A percentile compares a stretch with the other conserved stretches of the same genome.
Conservation (phyloP, 2,329 filamentous ascomycete species). For the Fusarium austroafricanum region DNA sequence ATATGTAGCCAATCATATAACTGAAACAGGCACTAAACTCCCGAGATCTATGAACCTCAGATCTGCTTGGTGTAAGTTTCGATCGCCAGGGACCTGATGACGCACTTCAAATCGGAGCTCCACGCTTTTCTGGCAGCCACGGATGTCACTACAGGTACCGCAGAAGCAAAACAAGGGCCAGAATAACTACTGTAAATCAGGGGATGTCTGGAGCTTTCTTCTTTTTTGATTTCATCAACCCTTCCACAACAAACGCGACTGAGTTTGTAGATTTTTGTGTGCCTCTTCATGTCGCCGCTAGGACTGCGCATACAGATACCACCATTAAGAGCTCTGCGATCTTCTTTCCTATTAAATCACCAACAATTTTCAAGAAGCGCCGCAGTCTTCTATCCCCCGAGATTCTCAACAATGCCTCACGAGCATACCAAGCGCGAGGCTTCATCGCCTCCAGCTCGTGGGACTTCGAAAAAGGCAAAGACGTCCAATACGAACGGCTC, state of each 20-base stretch:
- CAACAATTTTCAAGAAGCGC: neutral
- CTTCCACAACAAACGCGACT: neutral
- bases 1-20: conserved; percentile 17
- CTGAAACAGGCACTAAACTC: neutral
- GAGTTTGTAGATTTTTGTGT: neutral
- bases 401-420: conserved; percentile 46
- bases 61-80: conserved; percentile 37
- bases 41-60: conserved; percentile 30
- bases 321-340: neutral
- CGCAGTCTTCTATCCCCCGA: neutral
- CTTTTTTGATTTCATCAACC: neutral
- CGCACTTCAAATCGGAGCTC: conserved; percentile 48
- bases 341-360: neutral
- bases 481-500: conserved; percentile 40
- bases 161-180: conserved; percentile 17
- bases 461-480: conserved; percentile 51
- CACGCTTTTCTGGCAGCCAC: conserved; percentile 30
- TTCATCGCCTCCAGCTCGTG: conserved; percentile 32
- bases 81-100: conserved; percentile 50
- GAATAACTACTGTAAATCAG: neutral
- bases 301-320: neutral
- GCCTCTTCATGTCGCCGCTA: conserved; percentile 11
- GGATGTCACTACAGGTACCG: conserved; percentile 43
- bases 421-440: conserved; percentile 48
- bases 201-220: neutral